Percentiles rank a stretch among this genome's conserved stretches.
Conservation (phyloP, 225 moss, liverwort and hornwort genomes). For the Pseudisothecium myosuroides region DNA sequence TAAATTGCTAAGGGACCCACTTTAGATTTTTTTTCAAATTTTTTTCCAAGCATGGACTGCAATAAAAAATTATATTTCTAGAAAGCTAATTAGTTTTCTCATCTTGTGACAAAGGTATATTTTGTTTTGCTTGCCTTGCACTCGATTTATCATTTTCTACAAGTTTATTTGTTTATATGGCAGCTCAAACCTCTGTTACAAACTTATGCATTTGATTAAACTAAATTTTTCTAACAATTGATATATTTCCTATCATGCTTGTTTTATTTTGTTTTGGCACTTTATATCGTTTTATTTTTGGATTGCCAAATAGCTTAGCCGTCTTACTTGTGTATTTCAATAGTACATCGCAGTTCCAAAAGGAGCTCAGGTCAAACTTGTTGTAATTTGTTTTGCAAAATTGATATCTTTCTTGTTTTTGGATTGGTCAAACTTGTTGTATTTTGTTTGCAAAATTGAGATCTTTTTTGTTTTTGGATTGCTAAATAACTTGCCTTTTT, state of each 20-base stretch:
- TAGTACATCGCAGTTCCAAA: rapidly evolving
- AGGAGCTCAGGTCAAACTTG: neutral
- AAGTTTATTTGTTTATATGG: too few relatives aligned
- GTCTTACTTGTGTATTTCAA: neutral
- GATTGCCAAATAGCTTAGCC: neutral
- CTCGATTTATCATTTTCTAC: too few relatives aligned
- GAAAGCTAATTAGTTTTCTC: too few relatives aligned
- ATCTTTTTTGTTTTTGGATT: neutral
- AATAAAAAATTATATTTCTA: too few relatives aligned
- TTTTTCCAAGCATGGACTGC: too few relatives aligned
- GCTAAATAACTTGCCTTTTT: neutral
- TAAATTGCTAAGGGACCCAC: too few relatives aligned
- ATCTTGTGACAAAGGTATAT: too few relatives aligned
- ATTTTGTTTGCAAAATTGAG: neutral
- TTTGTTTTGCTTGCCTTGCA: too few relatives aligned
- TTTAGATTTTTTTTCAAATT: too few relatives aligned
- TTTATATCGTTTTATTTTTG: neutral
- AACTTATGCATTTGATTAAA: too few relatives aligned
- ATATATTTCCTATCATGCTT: neutral
- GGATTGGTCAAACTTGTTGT: neutral
- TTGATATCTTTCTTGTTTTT: neutral
- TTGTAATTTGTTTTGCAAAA: neutral
- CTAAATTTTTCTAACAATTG: too few relatives aligned
- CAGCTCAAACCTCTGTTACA: too few relatives aligned
- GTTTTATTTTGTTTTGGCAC: neutral